Evolutionary conservation across 345 rosid species (phyloP).

Genomic region (Microthlaspi erraticum): DNA sequence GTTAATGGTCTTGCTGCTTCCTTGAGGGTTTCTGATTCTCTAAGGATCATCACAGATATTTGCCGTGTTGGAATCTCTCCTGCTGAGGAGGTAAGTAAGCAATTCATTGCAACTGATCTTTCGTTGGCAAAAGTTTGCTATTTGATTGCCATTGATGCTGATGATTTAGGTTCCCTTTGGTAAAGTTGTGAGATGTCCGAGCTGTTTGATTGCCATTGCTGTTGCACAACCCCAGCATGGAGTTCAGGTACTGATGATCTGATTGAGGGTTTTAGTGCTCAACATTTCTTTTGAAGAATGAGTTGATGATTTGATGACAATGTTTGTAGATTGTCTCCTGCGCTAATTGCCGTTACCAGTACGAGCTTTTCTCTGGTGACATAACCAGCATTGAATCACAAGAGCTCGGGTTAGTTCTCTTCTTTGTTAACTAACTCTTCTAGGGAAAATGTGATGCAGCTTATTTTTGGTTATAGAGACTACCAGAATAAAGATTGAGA

Average conservation of each 20-base stretch:
- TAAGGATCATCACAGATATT: constrained; percentile 68
- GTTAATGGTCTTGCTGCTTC: constrained; percentile 76
- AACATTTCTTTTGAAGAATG: background rate
- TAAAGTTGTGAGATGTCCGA: constrained; percentile 89
- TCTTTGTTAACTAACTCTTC: constrained; percentile 6
- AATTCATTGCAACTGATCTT: too few relatives aligned
- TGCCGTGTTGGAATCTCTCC: constrained; percentile 88
- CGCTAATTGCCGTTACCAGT: constrained; percentile 85
- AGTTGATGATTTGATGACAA: background rate
- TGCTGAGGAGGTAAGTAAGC: constrained; percentile 65
- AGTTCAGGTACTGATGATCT: constrained; percentile 60
- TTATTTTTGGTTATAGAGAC: constrained; percentile 16
- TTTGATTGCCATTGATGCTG: background rate
- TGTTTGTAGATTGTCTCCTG: constrained; percentile 79
- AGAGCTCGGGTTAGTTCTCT: constrained; percentile 78
- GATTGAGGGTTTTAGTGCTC: background rate
- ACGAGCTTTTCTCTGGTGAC: constrained; percentile 93
- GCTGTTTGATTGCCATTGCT: constrained; percentile 75
- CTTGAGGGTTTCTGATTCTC: constrained; percentile 83
- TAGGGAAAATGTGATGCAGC: constrained; percentile 10
- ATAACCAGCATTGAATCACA: constrained; percentile 74
- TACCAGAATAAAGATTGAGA: constrained; percentile 22
- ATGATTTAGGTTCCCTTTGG: constrained; percentile 85
- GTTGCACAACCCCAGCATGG: constrained; percentile 95
- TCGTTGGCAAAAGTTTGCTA: too few relatives aligned